Evolutionary conservation across 345 rosid genomes (phyloP).

Genomic region (Populus euphratica): DNA sequence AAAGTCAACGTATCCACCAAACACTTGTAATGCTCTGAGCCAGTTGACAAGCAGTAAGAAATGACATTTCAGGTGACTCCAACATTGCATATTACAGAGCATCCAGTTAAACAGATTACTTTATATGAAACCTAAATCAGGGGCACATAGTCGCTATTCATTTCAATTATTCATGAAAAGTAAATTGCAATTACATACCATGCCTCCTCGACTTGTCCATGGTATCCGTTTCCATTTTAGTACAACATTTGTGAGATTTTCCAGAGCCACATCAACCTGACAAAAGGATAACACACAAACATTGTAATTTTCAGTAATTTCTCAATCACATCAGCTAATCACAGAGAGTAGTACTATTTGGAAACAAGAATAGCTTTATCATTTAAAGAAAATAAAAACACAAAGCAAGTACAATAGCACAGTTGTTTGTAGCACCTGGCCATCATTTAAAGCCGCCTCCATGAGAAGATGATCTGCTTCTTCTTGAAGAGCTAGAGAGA

Average conservation of each 20-base stretch:
- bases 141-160: background rate
- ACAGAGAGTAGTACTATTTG: background rate
- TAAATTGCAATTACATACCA: conserved; percentile 41
- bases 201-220: conserved; percentile 80
- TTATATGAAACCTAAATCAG: background rate
- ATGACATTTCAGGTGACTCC: conserved; percentile 3
- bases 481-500: conserved; percentile 46
- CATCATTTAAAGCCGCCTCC: conserved; percentile 76
- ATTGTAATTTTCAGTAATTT: background rate
- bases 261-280: conserved; percentile 53
- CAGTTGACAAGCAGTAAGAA: background rate
- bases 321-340: background rate
- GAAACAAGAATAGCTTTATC: background rate
- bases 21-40: background rate
- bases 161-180: conserved; percentile 1
- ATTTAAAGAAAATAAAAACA: background rate
- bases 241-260: conserved; percentile 41
- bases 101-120: background rate
- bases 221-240: conserved; percentile 61
- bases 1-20: background rate
- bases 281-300: conserved; percentile 2
- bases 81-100: background rate
- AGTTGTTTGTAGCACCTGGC: conserved; percentile 43
- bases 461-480: conserved; percentile 75
- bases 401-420: background rate